Evolutionary conservation across 2,329 filamentous ascomycete species (phyloP).

Genomic region (Colletotrichum costaricense): DNA sequence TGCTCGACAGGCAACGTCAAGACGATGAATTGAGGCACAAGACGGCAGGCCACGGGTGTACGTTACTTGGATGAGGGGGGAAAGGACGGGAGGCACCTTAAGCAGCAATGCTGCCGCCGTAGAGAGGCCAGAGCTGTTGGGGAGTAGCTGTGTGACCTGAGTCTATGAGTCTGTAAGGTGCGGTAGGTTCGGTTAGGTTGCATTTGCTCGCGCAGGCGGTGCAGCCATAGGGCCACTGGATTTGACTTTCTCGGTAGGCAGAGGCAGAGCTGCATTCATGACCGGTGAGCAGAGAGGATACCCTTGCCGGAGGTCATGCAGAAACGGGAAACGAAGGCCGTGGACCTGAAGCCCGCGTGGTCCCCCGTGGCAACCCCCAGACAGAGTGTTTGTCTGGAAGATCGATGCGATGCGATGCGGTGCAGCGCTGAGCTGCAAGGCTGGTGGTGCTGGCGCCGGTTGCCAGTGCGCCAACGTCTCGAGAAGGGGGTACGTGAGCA

Average conservation of each 20-base stretch:
- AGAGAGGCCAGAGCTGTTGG: not conserved
- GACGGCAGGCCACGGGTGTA: not conserved
- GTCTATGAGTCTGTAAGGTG: not conserved
- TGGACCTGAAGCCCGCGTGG: constrained; percentile 2
- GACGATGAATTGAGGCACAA: not conserved
- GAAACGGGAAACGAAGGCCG: constrained; percentile 17
- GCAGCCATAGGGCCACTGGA: constrained; percentile 9
- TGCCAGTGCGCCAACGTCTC: not conserved
- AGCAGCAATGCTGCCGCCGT: not conserved
- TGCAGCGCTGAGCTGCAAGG: not conserved
- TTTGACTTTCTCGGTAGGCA: constrained; percentile 5
- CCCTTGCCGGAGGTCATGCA: constrained; percentile 22
- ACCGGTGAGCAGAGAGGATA: constrained; percentile 8
- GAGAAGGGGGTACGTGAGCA: not conserved
- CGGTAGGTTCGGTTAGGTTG: constrained; percentile 10
- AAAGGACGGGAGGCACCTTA: not conserved
- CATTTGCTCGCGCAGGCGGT: not conserved
- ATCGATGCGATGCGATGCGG: not conserved
- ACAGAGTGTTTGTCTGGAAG: not conserved
- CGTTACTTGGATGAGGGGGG: not conserved
- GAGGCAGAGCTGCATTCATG: not conserved
- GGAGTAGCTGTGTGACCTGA: not conserved
- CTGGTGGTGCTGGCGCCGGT: not conserved
- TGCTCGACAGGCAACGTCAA: not conserved
- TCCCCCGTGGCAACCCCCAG: not conserved